Base-by-base conservation (phyloP, 2,329 filamentous ascomycete species). In the Hypocrella siamensis region DNA sequence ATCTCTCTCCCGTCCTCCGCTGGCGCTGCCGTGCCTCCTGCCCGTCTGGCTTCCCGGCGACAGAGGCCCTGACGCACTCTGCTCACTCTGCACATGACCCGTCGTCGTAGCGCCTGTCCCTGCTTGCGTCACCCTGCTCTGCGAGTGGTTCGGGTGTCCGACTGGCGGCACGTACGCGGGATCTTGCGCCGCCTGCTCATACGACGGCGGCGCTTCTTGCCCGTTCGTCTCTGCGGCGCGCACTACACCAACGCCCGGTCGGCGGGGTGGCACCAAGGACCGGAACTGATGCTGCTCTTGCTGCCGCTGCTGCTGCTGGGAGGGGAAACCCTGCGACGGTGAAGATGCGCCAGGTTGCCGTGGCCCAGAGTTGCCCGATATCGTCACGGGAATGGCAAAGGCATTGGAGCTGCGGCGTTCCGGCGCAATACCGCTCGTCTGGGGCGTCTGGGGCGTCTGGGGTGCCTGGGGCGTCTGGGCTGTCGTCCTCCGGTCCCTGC, bases 141-240 rank as follows among this genome's bases (percentile, higher is more conserved):
- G 46, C 7, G 60, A 54, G 38, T 70, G 64, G 26, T 49, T 63
- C 0, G 64, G 65, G 31, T 70, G 61, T 14, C 65, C 67, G 4
- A 54, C 45, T 0, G 66, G 65, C 16, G 68, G 69, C 8, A 61
- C 52, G 38, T 70, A 73, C 3, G 63, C 59, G 7, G 55, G 51
- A 31, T 63, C 56, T 34, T 63, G 61, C 14, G 66, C 59, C 4
- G 68, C 66, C 46, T 72, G 65, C 47, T 72, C 68, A 41, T 73
- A 73, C 9, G 65, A 63, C 2, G 68, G 68, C 26, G 68, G 68
- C 5, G 66, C 65, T 19, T 70, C 66, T 3, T 68, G 66, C 3
- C 51, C 47, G 5, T 45, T 53, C 6, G 54, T 53, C 4, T 62
- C 60, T 0, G 49, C 42, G 3, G 49, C 41, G 2, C 61, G 46